phyloP scores from a whole-genome alignment of 768 basidiomycete species.

The Suillus occidentalis region DNA sequence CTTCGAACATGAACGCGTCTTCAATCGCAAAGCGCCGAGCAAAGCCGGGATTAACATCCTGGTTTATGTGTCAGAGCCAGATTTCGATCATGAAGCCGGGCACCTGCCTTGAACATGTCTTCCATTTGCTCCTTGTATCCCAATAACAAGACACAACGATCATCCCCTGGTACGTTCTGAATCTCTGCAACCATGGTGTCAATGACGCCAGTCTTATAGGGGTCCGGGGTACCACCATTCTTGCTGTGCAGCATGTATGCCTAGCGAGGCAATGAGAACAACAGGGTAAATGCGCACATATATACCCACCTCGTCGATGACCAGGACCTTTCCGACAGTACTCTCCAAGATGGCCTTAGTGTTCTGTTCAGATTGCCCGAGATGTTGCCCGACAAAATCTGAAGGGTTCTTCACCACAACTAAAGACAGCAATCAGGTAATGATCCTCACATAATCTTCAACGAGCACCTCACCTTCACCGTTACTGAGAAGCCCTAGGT shows the following conservation, averaged over 20 bases:
- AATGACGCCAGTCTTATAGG: conserved; percentile 67
- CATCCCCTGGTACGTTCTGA: conserved; percentile 67
- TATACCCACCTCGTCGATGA: conserved; percentile 62
- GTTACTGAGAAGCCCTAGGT: conserved; percentile 56
- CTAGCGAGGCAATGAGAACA: conserved; percentile 32
- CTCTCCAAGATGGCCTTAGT: conserved; percentile 63
- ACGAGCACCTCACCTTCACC: conserved; percentile 53
- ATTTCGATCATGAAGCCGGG: neutral
- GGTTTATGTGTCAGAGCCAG: neutral
- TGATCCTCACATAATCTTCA: neutral
- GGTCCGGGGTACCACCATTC: conserved; percentile 38
- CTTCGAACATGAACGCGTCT: conserved; percentile 66
- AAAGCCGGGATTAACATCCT: conserved; percentile 74
- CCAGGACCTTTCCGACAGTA: conserved; percentile 63
- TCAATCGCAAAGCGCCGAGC: conserved; percentile 68
- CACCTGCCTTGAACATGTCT: conserved; percentile 70
- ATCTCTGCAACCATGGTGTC: conserved; percentile 77
- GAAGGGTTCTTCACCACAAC: conserved; percentile 68
- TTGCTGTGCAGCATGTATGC: conserved; percentile 65
- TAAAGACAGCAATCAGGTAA: conserved; percentile 20
- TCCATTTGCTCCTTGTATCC: conserved; percentile 67
- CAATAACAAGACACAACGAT: conserved; percentile 63
- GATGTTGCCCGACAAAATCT: conserved; percentile 57
- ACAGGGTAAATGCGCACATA: conserved; percentile 7
- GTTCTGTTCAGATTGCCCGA: conserved; percentile 64